Evolutionary conservation across 208 protist species (phyloP).

Genomic region (Acanthamoeba sp.): DNA sequence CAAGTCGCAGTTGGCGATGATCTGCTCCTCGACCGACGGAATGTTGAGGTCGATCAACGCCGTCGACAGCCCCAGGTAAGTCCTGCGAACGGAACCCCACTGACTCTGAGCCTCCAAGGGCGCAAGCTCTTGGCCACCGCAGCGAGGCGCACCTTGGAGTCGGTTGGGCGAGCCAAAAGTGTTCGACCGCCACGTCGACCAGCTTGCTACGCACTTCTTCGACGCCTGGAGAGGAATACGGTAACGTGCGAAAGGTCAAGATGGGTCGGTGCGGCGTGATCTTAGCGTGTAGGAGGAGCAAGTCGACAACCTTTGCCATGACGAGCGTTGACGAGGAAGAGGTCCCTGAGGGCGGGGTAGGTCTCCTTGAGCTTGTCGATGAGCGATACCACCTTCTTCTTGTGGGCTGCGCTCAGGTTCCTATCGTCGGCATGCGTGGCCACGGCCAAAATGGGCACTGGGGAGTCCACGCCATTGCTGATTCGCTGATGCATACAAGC

Average conservation of each 20-base stretch:
- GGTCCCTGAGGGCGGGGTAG: slow-evolving; percentile 10
- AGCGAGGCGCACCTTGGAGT: background rate
- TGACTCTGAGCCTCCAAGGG: background rate
- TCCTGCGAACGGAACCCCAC: background rate
- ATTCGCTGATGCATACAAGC: background rate
- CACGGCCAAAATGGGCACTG: slow-evolving; percentile 4
- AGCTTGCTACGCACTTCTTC: slow-evolving; percentile 17
- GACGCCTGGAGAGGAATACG: background rate
- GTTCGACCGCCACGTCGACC: background rate
- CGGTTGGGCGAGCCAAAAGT: slow-evolving; percentile 38
- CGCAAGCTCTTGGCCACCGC: background rate
- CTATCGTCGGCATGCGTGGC: slow-evolving; percentile 26
- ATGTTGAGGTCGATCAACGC: slow-evolving; percentile 38
- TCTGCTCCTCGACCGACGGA: background rate
- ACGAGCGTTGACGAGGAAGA: slow-evolving; percentile 1
- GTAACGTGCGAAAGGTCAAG: too few species aligned
- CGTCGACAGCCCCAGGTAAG: background rate
- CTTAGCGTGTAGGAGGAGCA: background rate
- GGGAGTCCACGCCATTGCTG: slow-evolving; percentile 4
- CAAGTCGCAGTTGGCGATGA: slow-evolving; percentile 38
- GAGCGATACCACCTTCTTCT: background rate
- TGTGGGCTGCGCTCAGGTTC: slow-evolving; percentile 4
- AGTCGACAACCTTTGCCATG: background rate
- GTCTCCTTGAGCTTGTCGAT: slow-evolving; percentile 43
- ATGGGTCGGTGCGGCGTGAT: too few species aligned